Base-by-base conservation (phyloP, 805 yeast genomes). In the Wilhelminamyces savonicus region DNA sequence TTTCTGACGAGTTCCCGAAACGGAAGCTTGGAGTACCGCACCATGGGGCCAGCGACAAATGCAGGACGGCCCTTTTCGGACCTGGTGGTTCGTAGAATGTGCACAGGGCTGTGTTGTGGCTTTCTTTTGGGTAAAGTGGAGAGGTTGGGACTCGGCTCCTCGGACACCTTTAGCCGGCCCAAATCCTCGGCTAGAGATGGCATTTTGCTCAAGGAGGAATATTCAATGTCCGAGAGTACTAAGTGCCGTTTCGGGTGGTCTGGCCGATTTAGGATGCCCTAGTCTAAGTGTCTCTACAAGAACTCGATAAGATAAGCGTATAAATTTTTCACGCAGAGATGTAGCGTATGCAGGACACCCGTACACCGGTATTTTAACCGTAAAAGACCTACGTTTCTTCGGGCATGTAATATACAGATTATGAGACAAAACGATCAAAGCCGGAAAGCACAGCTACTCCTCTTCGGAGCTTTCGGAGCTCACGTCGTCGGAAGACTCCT, bases 11-110 rank as follows among this genome's bases (percentile, higher is more conserved):
- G 62, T 35, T 84, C 83, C 30, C 98, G 68, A 49, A 92, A 90
- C 3, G 97, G 96, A 24, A 92, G 69, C 54, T 92, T 90, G 1
- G 95, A 85, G 62, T 92, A 92, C 29, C 98, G 65, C 1, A 92
- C 98, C 98, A 92, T 92, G 4, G 98, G 98, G 0, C 97, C 98
- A 4, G 67, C 69, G 10, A 64, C 47, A 28, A 48, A 54, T 1
- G 62, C 66, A 3, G 69, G 67, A 25, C 64, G 43, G 6, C 54
- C 53, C 9, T 56, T 40, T 9, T 35, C 34, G 7, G 28, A 23
- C 23, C 40, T 45, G 27, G 45, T 43, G 10, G 41, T 45, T 26
- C 52, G 46, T 16, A 64, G 48, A 11, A 64, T 58, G 26, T 48
- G 47, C 19, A 60, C 40, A 4, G 69, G 69, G 31, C 46, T 57